Conservation (phyloP, 2,329 filamentous ascomycete genomes). For the Ceratocystis smalleyi region DNA sequence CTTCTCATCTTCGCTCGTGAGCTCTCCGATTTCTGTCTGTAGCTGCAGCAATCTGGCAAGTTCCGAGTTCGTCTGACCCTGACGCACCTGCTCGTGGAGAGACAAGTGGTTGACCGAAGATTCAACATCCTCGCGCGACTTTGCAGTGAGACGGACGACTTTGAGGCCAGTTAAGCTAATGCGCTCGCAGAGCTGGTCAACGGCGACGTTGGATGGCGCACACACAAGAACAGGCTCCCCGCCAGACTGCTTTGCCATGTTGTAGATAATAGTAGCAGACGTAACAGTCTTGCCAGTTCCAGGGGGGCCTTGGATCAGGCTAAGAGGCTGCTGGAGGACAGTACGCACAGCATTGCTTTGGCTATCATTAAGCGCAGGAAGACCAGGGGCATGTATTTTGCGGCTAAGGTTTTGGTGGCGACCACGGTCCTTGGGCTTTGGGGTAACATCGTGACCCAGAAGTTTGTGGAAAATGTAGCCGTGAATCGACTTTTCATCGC, state of each 20-base stretch:
- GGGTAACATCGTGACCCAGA: slow-evolving; percentile 83
- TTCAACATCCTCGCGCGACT: slow-evolving; percentile 95
- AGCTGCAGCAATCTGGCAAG: slow-evolving; percentile 83
- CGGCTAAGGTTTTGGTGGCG: slow-evolving; percentile 63
- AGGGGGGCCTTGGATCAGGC: slow-evolving; percentile 89
- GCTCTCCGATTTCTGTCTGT: slow-evolving; percentile 78
- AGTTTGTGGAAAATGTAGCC: slow-evolving; percentile 98
- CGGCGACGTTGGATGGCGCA: slow-evolving; percentile 93
- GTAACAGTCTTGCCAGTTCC: slow-evolving; percentile 98
- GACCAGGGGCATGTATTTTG: slow-evolving; percentile 87
- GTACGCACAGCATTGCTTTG: slow-evolving; percentile 95
- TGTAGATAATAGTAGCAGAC: slow-evolving; percentile 96
- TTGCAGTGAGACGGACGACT: slow-evolving; percentile 94
- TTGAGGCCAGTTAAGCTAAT: slow-evolving; percentile 91
- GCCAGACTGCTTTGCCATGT: slow-evolving; percentile 85
- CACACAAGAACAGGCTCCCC: slow-evolving; percentile 82
- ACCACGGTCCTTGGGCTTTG: slow-evolving; percentile 68
- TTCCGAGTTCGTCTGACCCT: slow-evolving; percentile 93
- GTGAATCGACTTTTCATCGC: slow-evolving; percentile 95
- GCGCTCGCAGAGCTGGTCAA: slow-evolving; percentile 94
- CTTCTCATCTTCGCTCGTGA: slow-evolving; percentile 94
- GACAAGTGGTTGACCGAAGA: slow-evolving; percentile 95
- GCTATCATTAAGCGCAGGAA: slow-evolving; percentile 88
- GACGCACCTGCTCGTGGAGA: slow-evolving; percentile 88
- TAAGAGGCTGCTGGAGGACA: slow-evolving; percentile 82